Percentiles rank a stretch among this genome's conserved stretches.
Evolutionary conservation across 75 land plant species (phyloP).

Genomic region (Cupressus sempervirens): DNA sequence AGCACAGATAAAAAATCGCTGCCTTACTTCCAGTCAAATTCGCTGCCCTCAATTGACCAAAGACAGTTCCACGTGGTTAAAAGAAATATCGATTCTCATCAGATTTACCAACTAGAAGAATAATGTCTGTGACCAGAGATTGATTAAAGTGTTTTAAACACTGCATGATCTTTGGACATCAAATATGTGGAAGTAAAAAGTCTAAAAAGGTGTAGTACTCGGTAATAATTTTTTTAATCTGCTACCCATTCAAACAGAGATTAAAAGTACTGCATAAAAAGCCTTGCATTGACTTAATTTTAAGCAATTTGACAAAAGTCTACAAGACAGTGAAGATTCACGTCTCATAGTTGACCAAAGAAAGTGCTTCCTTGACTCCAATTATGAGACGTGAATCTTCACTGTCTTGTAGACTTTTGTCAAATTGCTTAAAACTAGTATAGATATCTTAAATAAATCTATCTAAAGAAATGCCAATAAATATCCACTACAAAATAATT

Average conservation of each 20-base stretch:
- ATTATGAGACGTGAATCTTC: background rate
- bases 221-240: background rate
- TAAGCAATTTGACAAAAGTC: background rate
- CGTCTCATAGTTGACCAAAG: background rate
- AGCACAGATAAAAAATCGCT: no score
- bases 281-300: background rate
- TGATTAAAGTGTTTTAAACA: background rate
- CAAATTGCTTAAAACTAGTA: background rate
- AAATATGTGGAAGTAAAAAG: background rate
- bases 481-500: no score
- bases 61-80: background rate
- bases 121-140: background rate
- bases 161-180: background rate
- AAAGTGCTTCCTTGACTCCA: constrained; percentile 1
- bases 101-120: background rate
- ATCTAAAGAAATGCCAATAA: no score
- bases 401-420: background rate
- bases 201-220: background rate
- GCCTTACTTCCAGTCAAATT: no score
- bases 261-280: background rate
- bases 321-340: background rate
- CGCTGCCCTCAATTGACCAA: no score
- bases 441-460: no score
- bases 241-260: background rate
- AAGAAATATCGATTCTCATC: background rate